Base-by-base conservation (phyloP, 148 eudicot species). In the Vaccinium darrowii region DNA sequence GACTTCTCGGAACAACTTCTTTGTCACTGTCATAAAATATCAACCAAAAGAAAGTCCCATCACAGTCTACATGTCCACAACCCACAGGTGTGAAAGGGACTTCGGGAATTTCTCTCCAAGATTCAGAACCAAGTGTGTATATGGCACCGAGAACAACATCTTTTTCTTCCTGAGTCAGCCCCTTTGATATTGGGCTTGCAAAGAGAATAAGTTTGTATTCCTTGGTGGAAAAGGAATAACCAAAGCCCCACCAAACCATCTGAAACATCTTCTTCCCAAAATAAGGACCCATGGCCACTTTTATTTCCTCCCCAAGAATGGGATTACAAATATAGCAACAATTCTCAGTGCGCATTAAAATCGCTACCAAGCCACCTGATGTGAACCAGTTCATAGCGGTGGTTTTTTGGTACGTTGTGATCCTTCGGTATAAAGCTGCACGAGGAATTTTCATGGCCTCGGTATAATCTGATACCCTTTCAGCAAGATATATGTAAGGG, bases 41-140 rank as follows among this genome's bases (percentile, higher is more conserved):
- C 23, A 23, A 67, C 73, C 73, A 67, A 67, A 67, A 67, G 30
- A 67, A 67, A 67, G 33, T 67, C 14, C 73, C 73, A 67, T 67
- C 73, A 67, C 73, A 21, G 12, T 67, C 73, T 67, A 67, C 73
- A 67, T 67, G 27, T 67, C 27, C 73, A 5, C 14, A 10, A 63
- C 11, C 7, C 30, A 1, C 27, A 25, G 73, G 27, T 67, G 12
- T n/a, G 8, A 19, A 21, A 67, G 30, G 25, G 9, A 67, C 27
- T 9, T 67, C 30, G 21, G 73, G 73, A 7, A 67, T 21, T 7
- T 21, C 73, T 67, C 73, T 67, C 73, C 27, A 23, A 67, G 73
- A 25, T 67, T 67, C 14, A 67, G 27, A 67, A 67, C 73, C 73
- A 1, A 67, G 30, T n/a, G 73, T 67, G 73, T 23, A 6, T n/a